Evolutionary conservation across 2,329 filamentous ascomycete species (phyloP), one percentile per base, ranked within the genome.

Genomic region (Didymella keratinophila): DNA sequence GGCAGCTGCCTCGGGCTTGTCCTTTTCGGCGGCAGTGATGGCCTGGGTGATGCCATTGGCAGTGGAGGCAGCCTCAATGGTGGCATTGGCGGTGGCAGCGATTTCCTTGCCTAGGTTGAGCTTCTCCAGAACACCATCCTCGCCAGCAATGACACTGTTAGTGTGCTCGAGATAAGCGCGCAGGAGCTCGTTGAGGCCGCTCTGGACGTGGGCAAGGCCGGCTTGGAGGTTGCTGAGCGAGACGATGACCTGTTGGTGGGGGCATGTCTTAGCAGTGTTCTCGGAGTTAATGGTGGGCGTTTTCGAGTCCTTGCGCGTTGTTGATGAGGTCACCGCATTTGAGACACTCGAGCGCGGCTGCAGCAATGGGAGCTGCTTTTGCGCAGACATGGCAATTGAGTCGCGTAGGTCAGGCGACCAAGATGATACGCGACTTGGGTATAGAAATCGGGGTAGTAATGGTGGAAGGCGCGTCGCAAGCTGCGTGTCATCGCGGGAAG

Each of bases 121-220:
- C 68, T 78, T 77, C 62, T 79, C 78, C 34, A 66, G 68, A 21
- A 62, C 73, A 53, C 71, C 74, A 28, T 73, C 71, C 52, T 76
- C 72, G 49, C 71, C 71, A 30, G 70, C 70, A 12, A 97, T 85
- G 46, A 96, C 86, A 8, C 92, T 88, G 76, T 93, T 92, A 68
- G 91, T 93, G 82, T 97, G 92, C 74, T 92, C 89, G 72, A 96
- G 86, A 79, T 96, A 97, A 68, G 93, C 91, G 71, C 87, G 85
- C 64, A 91, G 89, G 69, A 96, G 89, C 58, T 88, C 89, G 72
- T 90, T 89, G 74, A 97, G 88, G 39, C 92, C 86, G 60, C 71
- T 71, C 55, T 76, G 74, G 53, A 75, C 73, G 52, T 75, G 69
- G 41, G 69, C 62, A 42, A 76, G 73, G 43, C 72, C 70, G 9